These are phyloP conservation scores for Lippia alba DNA, from an alignment of 305 asterid genomes.

Conservation along the genomic window DNA sequence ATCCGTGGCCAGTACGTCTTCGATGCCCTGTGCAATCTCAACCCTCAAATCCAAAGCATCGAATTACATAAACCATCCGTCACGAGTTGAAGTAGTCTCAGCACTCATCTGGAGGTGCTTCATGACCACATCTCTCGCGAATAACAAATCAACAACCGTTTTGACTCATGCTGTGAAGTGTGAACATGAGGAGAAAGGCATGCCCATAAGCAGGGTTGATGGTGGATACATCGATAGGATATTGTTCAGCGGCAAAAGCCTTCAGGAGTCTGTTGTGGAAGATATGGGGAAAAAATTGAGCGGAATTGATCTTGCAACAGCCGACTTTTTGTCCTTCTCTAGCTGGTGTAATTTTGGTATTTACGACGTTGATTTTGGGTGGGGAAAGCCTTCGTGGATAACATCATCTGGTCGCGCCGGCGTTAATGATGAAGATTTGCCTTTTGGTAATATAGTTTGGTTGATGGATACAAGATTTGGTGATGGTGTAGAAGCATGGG, in stretches of 20 bases:
- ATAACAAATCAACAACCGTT: neutral
- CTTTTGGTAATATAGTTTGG: too few species aligned
- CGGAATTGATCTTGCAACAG: neutral
- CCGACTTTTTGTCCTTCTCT: constrained; percentile 3
- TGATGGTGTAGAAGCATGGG: too few species aligned
- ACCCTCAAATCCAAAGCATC: too few species aligned
- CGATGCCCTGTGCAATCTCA: neutral
- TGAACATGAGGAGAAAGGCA: constrained; percentile 38
- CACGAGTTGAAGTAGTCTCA: constrained; percentile 40
- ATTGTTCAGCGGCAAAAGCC: constrained; percentile 23
- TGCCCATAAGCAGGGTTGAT: constrained; percentile 21
- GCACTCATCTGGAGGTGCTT: constrained; percentile 43
- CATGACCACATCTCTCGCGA: constrained; percentile 31
- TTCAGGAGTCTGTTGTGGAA: neutral
- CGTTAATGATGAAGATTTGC: too few species aligned
- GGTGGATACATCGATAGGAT: constrained; percentile 8
- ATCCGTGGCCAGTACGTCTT: neutral
- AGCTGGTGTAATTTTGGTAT: constrained; percentile 41
- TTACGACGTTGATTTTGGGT: constrained; percentile 34
- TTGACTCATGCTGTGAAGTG: constrained; percentile 28
- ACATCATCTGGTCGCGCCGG: too few species aligned
- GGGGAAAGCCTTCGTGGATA: constrained; percentile 35
- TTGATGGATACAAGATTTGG: too few species aligned
- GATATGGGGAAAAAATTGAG: neutral
- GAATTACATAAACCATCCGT: constrained; percentile 11